Conservation (phyloP, 805 yeast species). For the Kuraishia cidri region DNA sequence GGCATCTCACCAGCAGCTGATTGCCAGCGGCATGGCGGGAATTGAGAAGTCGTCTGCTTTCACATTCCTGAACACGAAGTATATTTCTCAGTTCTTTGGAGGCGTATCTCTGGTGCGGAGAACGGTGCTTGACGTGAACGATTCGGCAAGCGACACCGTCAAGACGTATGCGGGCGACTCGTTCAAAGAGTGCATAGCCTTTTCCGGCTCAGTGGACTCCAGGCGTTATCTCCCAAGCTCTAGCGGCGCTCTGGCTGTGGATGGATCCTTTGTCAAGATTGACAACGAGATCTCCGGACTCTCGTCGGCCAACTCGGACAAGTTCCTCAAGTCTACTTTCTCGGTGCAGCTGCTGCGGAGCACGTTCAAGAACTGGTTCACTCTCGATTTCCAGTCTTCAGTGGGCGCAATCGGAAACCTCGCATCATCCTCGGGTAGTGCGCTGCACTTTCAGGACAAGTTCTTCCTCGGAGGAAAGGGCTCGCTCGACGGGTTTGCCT, state of each 20-base stretch:
- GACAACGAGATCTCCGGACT: conserved; percentile 36
- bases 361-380: conserved; percentile 31
- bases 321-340: conserved; percentile 27
- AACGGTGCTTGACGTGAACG: conserved; percentile 39
- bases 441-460: conserved; percentile 63
- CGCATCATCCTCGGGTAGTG: conserved; percentile 12
- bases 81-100: conserved; percentile 15
- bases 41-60: conserved; percentile 25
- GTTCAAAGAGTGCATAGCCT: conserved; percentile 44
- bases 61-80: conserved; percentile 13
- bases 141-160: conserved; percentile 44
- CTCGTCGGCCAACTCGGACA: conserved; percentile 11
- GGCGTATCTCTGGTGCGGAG: conserved; percentile 61
- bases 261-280: conserved; percentile 31
- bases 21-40: conserved; percentile 44
- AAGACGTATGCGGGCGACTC: conserved; percentile 56
- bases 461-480: conserved; percentile 79
- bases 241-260: conserved; percentile 29
- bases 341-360: conserved; percentile 26
- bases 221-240: conserved; percentile 25
- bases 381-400: conserved; percentile 38
- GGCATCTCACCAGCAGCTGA: conserved; percentile 42
- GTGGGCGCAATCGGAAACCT: conserved; percentile 49
- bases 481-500: conserved; percentile 61
- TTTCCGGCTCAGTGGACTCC: conserved; percentile 32